Conservation (phyloP, 2,329 filamentous ascomycete species). For the Hypoxylon sp. region DNA sequence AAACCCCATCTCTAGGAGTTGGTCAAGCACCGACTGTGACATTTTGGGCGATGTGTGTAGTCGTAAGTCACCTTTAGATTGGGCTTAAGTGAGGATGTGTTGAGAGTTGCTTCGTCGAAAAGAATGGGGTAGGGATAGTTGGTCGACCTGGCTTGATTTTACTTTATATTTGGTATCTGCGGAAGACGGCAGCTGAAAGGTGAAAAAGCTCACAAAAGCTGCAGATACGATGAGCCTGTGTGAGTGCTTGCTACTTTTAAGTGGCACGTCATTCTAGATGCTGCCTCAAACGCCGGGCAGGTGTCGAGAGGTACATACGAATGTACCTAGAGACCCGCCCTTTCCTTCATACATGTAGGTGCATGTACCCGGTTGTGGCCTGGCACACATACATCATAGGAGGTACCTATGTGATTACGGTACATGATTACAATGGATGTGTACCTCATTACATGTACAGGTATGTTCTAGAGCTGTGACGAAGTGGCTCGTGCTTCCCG, state of each 20-base stretch:
- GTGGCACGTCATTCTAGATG: constrained; percentile 48
- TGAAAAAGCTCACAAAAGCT: constrained; percentile 11
- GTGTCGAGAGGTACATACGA: constrained; percentile 3
- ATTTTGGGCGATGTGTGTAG: constrained; percentile 58
- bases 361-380: not conserved
- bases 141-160: constrained; percentile 2
- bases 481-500: constrained; percentile 20
- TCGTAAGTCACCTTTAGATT: constrained; percentile 27
- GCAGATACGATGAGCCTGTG: constrained; percentile 13
- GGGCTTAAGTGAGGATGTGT: constrained; percentile 39
- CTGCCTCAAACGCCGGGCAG: constrained; percentile 38
- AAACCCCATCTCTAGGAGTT: constrained; percentile 82
- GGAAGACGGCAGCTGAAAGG: constrained; percentile 15
- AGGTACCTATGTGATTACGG: not conserved
- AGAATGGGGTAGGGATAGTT: constrained; percentile 25
- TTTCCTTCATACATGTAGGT: not conserved
- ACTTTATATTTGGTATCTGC: constrained; percentile 9
- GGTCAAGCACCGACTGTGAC: constrained; percentile 72
- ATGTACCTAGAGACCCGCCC: constrained; percentile 4
- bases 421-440: constrained; percentile 1
- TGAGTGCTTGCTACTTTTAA: constrained; percentile 27
- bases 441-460: not conserved
- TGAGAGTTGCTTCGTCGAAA: constrained; percentile 33
- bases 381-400: no score
- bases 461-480: not conserved